Evolutionary conservation across 805 yeast genomes (phyloP), one percentile per base, ranked within the genome.

Genomic region (Candida ascalaphidarum): DNA sequence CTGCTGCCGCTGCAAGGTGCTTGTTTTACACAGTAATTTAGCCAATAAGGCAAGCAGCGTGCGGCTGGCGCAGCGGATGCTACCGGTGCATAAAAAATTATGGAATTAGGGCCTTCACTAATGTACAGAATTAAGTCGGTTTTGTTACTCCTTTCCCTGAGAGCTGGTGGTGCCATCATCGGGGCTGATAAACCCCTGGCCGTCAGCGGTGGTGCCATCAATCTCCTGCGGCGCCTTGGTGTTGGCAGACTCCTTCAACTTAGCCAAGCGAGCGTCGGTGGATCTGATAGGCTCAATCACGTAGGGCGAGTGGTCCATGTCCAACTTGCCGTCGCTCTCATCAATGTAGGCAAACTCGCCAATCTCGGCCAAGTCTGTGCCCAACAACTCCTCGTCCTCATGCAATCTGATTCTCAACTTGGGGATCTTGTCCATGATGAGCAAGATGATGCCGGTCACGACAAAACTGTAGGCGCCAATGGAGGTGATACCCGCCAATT

Each of bases 291-390:
- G 92, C 61, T 81, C 86, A 41, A 86, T 77, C 33, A 81, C 75
- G 58, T 68, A 81, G 7, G 68, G 58, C 14, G 43, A 40, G n/a
- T 44, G 46, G 14, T 52, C 58, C 40, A 38, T 24, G 10, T 31
- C 36, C 14, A 41, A 68, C 35, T 4, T 39, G 11, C 27, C 33
- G 11, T 46, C 68, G 32, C 68, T 71, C 24, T 76, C 78, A 40
- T 77, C 84, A 40, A 62, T 61, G 52, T 70, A 82, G 34, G 94
- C 82, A 52, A 74, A 77, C 58, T 88, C 97, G 43, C 96, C 96
- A 48, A 86, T 84, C 65, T 88, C 86, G 13, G 85, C 77, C 37
- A 78, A 69, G 58, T 89, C 98, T 17, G 92, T 79, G 36, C 97
- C 96, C 41, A 77, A 50, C 39, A 78, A 74, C 61, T 89, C 97